phyloP scores from a whole-genome alignment of 306 rosid species.

The Vicia villosa region DNA sequence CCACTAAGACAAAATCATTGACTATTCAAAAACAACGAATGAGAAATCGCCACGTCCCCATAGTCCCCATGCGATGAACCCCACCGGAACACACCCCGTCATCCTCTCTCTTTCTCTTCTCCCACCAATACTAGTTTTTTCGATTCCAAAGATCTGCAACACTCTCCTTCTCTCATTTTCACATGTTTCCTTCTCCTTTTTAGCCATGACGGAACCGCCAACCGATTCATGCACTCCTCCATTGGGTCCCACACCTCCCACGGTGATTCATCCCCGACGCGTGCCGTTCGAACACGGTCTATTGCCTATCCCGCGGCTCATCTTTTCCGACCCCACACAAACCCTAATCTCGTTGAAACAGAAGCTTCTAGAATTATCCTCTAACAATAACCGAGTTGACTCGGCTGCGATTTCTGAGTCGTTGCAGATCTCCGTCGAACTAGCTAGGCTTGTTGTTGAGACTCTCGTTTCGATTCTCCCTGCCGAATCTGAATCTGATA shows the following conservation, averaged over 20 bases:
- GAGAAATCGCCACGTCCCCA: conserved; percentile 24
- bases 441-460: conserved; percentile 77
- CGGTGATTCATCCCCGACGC: conserved; percentile 79
- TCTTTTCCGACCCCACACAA: conserved; percentile 92
- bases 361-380: conserved; percentile 62
- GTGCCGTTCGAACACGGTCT: conserved; percentile 96
- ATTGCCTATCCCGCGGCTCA: conserved; percentile 78
- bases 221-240: conserved; percentile 60
- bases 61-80: conserved; percentile 23
- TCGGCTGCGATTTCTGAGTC: conserved; percentile 68
- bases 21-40: conserved; percentile 13
- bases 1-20: background rate
- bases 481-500: conserved; percentile 64
- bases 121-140: conserved; percentile 23
- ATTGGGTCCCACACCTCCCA: conserved; percentile 38
- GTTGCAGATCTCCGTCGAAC: conserved; percentile 89
- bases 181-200: conserved; percentile 31
- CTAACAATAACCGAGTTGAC: conserved; percentile 51
- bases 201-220: conserved; percentile 73
- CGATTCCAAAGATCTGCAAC: conserved; percentile 53
- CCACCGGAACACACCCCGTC: conserved; percentile 35
- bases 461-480: conserved; percentile 80
- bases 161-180: background rate
- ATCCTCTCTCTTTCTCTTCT: conserved; percentile 26
- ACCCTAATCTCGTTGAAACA: conserved; percentile 86